Evolutionary conservation across 31 red algal genomes (phyloP).

Genomic region (Asparagopsis taxiformis): DNA sequence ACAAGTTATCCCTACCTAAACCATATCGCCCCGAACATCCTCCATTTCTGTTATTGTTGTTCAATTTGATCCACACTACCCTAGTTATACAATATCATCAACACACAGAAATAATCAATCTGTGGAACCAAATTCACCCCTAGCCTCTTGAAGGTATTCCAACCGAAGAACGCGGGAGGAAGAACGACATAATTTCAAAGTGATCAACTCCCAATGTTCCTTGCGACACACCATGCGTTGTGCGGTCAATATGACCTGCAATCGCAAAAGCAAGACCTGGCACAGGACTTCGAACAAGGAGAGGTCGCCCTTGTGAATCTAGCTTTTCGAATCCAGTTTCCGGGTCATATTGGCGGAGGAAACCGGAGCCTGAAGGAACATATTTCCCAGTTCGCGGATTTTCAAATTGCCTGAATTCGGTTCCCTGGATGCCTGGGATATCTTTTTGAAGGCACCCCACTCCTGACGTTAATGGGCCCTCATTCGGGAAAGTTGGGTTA

Average conservation of each 20-base stretch:
- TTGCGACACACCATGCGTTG: neutral
- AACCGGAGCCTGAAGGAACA: neutral
- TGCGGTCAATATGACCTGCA: neutral
- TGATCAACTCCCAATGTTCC: neutral
- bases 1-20: no score
- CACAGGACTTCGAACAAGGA: neutral
- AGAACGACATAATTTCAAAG: conserved; percentile 5
- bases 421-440: neutral
- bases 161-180: no score
- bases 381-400: neutral
- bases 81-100: no score
- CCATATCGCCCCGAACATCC: no score
- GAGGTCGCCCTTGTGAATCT: neutral
- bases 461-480: neutral
- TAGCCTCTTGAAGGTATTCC: no score
- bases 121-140: no score
- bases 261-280: neutral
- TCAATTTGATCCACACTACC: no score
- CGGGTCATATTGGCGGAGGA: neutral
- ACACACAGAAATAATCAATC: no score
- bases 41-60: no score
- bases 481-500: neutral
- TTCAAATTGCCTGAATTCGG: neutral
- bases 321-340: conserved; percentile 1
- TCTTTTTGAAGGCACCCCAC: neutral